Evolutionary conservation across 2,329 filamentous ascomycete genomes (phyloP), one percentile per base, ranked within the genome.

Genomic region (Orbilia ellipsospora): DNA sequence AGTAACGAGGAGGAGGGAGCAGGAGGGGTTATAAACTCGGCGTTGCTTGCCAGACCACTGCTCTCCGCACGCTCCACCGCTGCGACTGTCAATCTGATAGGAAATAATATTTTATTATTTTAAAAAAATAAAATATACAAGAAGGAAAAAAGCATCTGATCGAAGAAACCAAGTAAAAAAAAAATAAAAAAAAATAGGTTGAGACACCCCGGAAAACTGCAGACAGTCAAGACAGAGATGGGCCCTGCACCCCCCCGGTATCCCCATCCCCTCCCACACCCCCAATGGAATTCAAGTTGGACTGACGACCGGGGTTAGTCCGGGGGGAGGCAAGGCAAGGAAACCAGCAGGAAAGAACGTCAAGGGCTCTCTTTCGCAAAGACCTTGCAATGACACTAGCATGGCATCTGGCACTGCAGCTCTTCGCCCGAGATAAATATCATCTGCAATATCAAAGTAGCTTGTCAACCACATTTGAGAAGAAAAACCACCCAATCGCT

Each of bases 21-120:
- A 40, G 55, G 61, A 48, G 57, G 65, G 70, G 52, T 74, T 74
- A 74, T 74, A 74, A 74, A 59, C 70, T 63, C 57, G 13, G 31
- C 57, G 50, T 48, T 23, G 36, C 55, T 20, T 20, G 51, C 36
- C 40, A 12, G 20, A n/a, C 48, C 5, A 52, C 18, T 18, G 16
- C 48, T 52, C 48, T 60, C 57, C 42, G 60, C 48, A 52, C 57
- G 42, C 57, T 51, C 40, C 36, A 50, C 23, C 31, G 8, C 45
- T 36, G 10, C 36, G n/a, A 13, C 61, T 16, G 31, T 23, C 23
- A 23, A 36, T 36, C 31, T 10, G 31, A 36, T 36, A 6, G 31
- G 8, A 36, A 36, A 36, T 4, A 45, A 23, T 18, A 57, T 23
- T 44, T 63, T 40, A 52, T 48, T 31, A 45, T 28, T 36, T 54